Base-by-base conservation (phyloP, 495 filamentous ascomycete species). In the Xylaria curta region DNA sequence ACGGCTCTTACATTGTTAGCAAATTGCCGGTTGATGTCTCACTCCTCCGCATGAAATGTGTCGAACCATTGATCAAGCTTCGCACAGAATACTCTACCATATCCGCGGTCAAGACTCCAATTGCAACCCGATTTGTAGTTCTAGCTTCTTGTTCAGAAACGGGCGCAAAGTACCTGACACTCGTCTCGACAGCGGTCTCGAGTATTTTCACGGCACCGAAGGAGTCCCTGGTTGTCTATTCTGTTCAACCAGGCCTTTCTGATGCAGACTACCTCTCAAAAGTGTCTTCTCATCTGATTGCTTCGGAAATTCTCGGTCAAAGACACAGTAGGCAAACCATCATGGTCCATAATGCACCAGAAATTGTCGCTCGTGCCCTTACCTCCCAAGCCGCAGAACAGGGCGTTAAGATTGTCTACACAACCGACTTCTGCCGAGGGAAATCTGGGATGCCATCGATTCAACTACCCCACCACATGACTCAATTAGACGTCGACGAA, bases 291-390 rank as follows among this genome's bases (percentile, higher is more conserved):
- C 64, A 67, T 31, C 10, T 67, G 28, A 6, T 54, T 17, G 64
- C 21, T 13, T 6, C 64, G 4, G 28, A 54, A 12, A 54, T 67
- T 40, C 46, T 67, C 12, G 15, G 31, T 19, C 36, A 10, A 19
- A n/a, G 1, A 13, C 9, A 40, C 17, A 36, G 36, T 10, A 47
- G 64, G 33, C 64, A 54, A n/a, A 67, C 31, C 10, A n/a, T 67
- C 36, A 38, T 67, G 46, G 47, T 56, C 6, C 64, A 67, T 26
- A 54, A 67, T 28, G 36, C 47, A 36, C 64, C 64, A 9, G 17
- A 21, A 13, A 54, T 53, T 8, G 13, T 67, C 19, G 46, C 28
- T 19, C 31, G 12, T n/a, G 47, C 47, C 1, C 15, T 67, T 38
- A 15, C 28, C 24, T 21, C 26, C 28, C 28, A 67, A 17, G 64